phyloP scores from a whole-genome alignment of 768 basidiomycete genomes.

The Phaeolepiota aurea region DNA sequence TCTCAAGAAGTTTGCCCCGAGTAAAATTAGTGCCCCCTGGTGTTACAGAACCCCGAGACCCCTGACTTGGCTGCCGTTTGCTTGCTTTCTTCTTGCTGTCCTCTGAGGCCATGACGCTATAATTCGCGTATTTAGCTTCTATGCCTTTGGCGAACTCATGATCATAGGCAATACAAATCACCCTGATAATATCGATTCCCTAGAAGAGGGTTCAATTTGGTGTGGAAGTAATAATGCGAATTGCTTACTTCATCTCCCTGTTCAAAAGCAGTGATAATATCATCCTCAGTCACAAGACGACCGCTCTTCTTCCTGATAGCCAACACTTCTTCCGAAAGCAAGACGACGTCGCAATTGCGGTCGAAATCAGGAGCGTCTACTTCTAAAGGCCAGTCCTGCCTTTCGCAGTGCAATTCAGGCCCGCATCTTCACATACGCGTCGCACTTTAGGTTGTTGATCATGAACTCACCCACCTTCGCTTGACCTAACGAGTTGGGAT shows the following conservation, averaged over 20 bases:
- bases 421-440: slow-evolving; percentile 15
- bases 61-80: too few relatives aligned
- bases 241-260: slow-evolving; percentile 19
- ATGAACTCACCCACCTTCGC: slow-evolving; percentile 10
- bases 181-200: slow-evolving; percentile 20
- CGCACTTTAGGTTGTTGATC: slow-evolving; percentile 5
- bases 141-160: slow-evolving; percentile 19
- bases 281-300: slow-evolving; percentile 4
- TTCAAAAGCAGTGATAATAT: slow-evolving; percentile 15
- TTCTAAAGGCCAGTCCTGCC: neutral
- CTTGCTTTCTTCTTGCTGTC: too few relatives aligned
- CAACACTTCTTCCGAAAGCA: slow-evolving; percentile 7
- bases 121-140: neutral
- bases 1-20: too few relatives aligned
- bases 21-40: too few relatives aligned
- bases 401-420: slow-evolving; percentile 16
- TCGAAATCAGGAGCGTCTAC: too few relatives aligned
- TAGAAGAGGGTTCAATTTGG: too few relatives aligned
- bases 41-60: too few relatives aligned
- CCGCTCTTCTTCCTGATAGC: slow-evolving; percentile 6
- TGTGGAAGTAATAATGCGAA: too few relatives aligned
- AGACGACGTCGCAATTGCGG: too few relatives aligned
- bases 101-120: neutral
- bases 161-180: slow-evolving; percentile 23
- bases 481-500: slow-evolving; percentile 12